Conservation (phyloP, 2,329 filamentous ascomycete species). For the Madurella mycetomatis region DNA sequence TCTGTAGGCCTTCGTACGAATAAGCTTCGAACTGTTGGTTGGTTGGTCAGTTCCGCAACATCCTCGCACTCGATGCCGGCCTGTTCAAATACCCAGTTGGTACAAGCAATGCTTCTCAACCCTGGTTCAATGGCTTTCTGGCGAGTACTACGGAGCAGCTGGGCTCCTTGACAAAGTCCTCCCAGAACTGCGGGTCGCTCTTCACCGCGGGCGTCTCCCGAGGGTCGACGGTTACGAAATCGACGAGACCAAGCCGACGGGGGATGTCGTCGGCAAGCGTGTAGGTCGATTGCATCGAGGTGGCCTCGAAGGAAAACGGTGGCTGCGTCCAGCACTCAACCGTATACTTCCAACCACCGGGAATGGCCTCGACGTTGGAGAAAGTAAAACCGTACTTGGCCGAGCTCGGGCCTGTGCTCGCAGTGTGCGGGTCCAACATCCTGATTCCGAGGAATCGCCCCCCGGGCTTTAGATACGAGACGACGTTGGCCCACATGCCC, state of each 20-base stretch:
- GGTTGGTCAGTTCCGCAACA: no score
- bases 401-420: neutral
- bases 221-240: conserved; percentile 22
- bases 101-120: neutral
- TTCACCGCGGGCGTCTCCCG: conserved; percentile 22
- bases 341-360: conserved; percentile 18
- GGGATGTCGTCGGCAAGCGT: conserved; percentile 24
- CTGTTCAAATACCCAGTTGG: no score
- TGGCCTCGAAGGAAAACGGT: conserved; percentile 20
- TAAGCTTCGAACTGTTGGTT: no score
- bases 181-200: conserved; percentile 25
- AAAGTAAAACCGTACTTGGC: conserved; percentile 20
- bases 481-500: conserved; percentile 30
- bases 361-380: conserved; percentile 16
- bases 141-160: neutral
- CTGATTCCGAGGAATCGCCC: conserved; percentile 28
- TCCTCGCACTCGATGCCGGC: no score
- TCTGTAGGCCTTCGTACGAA: no score
- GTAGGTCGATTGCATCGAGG: conserved; percentile 23
- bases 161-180: conserved; percentile 21
- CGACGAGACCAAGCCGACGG: conserved; percentile 23
- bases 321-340: conserved; percentile 17
- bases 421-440: conserved; percentile 11
- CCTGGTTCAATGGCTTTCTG: neutral
- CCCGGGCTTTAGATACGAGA: conserved; percentile 25